A percentile compares a stretch with the other conserved stretches of the same genome.
Evolutionary conservation across 2,329 filamentous ascomycete genomes (phyloP).

Genomic region (Rhytidhysteron rufulum): DNA sequence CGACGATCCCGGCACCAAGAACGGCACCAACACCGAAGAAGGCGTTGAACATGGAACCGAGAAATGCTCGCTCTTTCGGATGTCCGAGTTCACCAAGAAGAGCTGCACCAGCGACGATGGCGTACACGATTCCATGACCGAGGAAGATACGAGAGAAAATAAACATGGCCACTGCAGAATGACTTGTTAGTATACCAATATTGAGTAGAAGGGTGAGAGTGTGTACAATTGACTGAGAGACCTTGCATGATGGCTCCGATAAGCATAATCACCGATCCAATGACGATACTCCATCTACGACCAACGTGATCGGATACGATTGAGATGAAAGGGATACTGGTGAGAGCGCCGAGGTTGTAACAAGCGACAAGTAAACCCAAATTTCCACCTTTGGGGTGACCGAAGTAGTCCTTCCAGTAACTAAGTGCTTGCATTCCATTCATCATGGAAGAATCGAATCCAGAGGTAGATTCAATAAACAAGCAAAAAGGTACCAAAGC

Average conservation of each 20-base stretch:
- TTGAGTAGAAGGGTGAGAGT: neutral
- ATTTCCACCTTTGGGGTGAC: no score
- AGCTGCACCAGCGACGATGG: slow-evolving; percentile 61
- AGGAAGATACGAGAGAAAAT: slow-evolving; percentile 59
- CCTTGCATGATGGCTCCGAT: slow-evolving; percentile 56
- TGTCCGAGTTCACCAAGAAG: slow-evolving; percentile 65
- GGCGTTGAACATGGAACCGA: slow-evolving; percentile 67
- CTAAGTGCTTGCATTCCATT: no score
- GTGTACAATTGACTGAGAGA: slow-evolving; percentile 40
- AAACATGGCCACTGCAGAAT: slow-evolving; percentile 47
- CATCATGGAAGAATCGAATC: no score
- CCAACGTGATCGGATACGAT: no score
- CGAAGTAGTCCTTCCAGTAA: no score
- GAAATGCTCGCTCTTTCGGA: slow-evolving; percentile 62
- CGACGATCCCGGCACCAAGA: slow-evolving; percentile 59
- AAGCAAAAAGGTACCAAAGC: slow-evolving; percentile 58
- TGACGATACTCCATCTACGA: no score
- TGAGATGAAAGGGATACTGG: no score
- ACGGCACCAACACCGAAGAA: slow-evolving; percentile 59
- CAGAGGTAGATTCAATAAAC: slow-evolving; percentile 62
- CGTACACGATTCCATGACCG: slow-evolving; percentile 64
- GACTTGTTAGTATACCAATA: neutral
- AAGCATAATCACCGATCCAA: slow-evolving; percentile 52
- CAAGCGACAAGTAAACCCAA: no score
- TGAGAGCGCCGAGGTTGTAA: no score